Evolutionary conservation across 2,329 filamentous ascomycete genomes (phyloP), one percentile per base, ranked within the genome.

Genomic region (Exophiala xenobiotica): DNA sequence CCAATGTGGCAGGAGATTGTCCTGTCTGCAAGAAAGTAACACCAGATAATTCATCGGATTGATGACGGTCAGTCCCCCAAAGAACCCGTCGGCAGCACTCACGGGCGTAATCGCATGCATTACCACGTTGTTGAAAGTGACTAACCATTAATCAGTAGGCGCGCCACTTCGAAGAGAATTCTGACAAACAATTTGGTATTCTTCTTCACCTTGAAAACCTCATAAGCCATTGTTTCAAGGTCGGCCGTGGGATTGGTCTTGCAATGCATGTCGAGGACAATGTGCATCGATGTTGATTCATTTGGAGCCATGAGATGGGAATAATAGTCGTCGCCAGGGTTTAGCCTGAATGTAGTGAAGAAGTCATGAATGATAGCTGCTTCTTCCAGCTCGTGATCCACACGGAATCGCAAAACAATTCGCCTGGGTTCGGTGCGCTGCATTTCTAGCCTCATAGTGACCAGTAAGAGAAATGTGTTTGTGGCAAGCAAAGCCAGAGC

Each of bases 251-350:
- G 46, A 29, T 24, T 16, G 24, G 46, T 41, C 24, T 43, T 49
- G 24, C 44, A 42, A 23, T 41, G 38, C 18, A 53, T 31, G 29
- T 53, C 51, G 23, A 53, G 51, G 26, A 53, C 14, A 24, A 53
- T 49, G 38, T 53, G 45, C 51, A 53, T 49, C 12, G 16, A 24
- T n/a, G 37, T 37, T 16, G 51, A 53, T 33, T 37, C 29, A 31
- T 49, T 45, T n/a, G 51, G 51, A 19, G 45, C 45, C 45, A 53
- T 49, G 4, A 49, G 45, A 49, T 53, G 51, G 8, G 45, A 40
- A 41, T 44, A 53, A 31, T 33, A 53, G 33, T 53, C 51, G 29
- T 49, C 40, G 19, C 9, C 22, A 39, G 51, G 37, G 27, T 44
- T 26, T 20, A 27, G 31, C 9, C 29, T 31, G 23, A 49, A 26